Evolutionary conservation across 2,329 filamentous ascomycete genomes (phyloP), one percentile per base, ranked within the genome.

Genomic region (Dothidotthia symphoricarpi): DNA sequence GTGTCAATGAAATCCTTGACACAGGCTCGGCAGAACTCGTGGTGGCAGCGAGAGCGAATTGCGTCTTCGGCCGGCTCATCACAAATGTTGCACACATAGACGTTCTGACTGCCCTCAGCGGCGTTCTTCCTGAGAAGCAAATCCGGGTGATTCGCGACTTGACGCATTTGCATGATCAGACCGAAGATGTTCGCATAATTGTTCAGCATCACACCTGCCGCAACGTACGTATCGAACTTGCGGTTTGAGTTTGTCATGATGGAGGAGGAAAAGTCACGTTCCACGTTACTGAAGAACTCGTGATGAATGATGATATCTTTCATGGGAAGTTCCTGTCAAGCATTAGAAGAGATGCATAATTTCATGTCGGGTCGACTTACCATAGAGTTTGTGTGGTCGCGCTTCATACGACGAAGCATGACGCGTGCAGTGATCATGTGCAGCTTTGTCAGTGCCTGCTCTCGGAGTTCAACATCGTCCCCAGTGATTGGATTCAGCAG

Each of bases 161-260:
- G 93, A 38, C 93, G 85, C 91, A 98, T 97, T 67, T 95, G 90
- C 88, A 97, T 97, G 61, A 98, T 96, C 38, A 98, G 77, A 61
- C 90, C 91, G 58, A 98, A 98, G 50, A 98, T 97, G 65, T 98
- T 98, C 71, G 93, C 93, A 55, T 97, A 97, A 63, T 66, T 66
- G 74, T 97, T 76, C 34, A 98, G 78, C 68, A 98, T 81, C 14
- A 97, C 91, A 71, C 89, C 90, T 48, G 89, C 87, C 13, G 88
- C 85, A 25, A 97, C 93, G 52, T 97, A 98, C 0, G 90, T 97
- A 60, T 97, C 88, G 52, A 97, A 98, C 55, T 89, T 83, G 45
- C 93, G 85, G 41, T 84, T 80, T 6, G 87, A 85, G 61, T 87
- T 95, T 12, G 83, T 88, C 88, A 97, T 98, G 73, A 98, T 95